Conservation (phyloP, 306 rosid species). For the Cucumis sativus region Cucumber_9930_V3 NC_026659.2:2366001-2366500, state of each 20-base stretch:
- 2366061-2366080: background rate
- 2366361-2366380: background rate
- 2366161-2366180: background rate
- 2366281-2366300: background rate
- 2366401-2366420: background rate
- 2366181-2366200: background rate
- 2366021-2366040: background rate
- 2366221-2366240: background rate
- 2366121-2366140: background rate
- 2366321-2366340: background rate
- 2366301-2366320: constrained; percentile 7
- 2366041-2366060: background rate
- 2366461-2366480: background rate
- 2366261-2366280: background rate
- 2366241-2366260: background rate
- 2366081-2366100: background rate
- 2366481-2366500: background rate
- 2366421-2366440: background rate
- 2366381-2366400: background rate
- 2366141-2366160: background rate
- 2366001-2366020: constrained; percentile 2
- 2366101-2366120: background rate
- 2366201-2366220: background rate
- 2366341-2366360: background rate
- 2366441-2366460: background rate